Evolutionary conservation across 805 yeast genomes (phyloP), one percentile per base, ranked within the genome.

Genomic region (Lachancea quebecensis): DNA sequence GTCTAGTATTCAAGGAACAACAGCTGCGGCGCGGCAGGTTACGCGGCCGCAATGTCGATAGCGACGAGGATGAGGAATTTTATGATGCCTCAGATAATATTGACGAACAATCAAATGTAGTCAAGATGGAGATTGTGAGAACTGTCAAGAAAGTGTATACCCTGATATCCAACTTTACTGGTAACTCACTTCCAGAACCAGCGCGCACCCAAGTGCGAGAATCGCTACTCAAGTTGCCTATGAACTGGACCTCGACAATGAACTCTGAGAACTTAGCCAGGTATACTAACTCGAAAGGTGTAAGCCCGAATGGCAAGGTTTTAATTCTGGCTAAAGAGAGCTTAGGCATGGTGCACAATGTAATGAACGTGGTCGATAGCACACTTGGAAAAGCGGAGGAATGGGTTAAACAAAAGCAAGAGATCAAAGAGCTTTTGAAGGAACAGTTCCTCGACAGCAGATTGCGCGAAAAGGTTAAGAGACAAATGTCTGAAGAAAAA

Each of bases 71-170:
- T 2, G 62, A 57, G 15, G 66, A 63, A 34, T 57, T 59, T 14
- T 64, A 52, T 46, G 69, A 67, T 49, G 71, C 66, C 18, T 60
- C 64, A 10, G 66, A 51, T 47, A 58, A 47, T 36, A 46, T 47
- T 9, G 57, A 55, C 49, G 62, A 50, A 38, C 56, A 50, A 36
- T 56, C 65, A 11, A 57, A 60, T 9, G 70, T 79, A 38, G 74
- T 90, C 31, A 84, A 86, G 51, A 77, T 81, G 52, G 99, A 91
- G 53, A 87, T 91, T 31, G 82, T 90, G 8, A 77, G 85, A 0
- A 93, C 97, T 0, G 90, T 93, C 21, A 86, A 87, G 61, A 91
- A 88, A 59, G 88, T 89, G 39, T 89, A 90, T 31, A 78, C 81
- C 35, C 78, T 91, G 33, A 85, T 93, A 10, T 86, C 97, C 3